Evolutionary conservation across 2,329 filamentous ascomycete species (phyloP).

Genomic region (Hypomyces rosellus): DNA sequence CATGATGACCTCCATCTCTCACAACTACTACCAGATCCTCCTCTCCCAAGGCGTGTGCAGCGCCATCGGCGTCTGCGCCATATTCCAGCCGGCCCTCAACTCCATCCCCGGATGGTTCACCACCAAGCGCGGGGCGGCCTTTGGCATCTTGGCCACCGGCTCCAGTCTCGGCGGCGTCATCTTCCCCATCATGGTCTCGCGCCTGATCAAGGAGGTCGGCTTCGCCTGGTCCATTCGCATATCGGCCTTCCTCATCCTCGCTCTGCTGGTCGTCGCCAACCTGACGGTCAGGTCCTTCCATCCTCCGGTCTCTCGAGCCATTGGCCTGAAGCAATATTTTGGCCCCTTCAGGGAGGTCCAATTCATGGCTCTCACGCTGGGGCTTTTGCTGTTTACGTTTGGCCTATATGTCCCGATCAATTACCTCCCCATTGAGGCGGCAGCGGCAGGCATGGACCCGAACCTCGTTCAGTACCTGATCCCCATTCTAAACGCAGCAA

Average conservation of each 20-base stretch:
- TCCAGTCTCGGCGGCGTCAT: slow-evolving; percentile 34
- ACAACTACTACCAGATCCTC: slow-evolving; percentile 35
- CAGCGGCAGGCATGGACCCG: slow-evolving; percentile 14
- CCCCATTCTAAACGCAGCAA: slow-evolving; percentile 20
- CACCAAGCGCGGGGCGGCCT: slow-evolving; percentile 28
- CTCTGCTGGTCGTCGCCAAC: slow-evolving; percentile 27
- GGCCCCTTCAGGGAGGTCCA: slow-evolving; percentile 25
- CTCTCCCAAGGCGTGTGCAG: slow-evolving; percentile 33
- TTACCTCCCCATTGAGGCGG: slow-evolving; percentile 20
- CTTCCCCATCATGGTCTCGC: slow-evolving; percentile 34
- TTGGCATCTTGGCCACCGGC: slow-evolving; percentile 29
- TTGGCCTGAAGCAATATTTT: slow-evolving; percentile 24
- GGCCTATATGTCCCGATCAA: slow-evolving; percentile 29
- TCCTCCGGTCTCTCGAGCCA: slow-evolving; percentile 19
- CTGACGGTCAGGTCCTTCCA: slow-evolving; percentile 26
- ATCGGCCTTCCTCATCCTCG: slow-evolving; percentile 31
- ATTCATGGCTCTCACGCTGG: slow-evolving; percentile 21
- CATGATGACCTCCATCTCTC: slow-evolving; percentile 55
- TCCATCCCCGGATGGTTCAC: slow-evolving; percentile 29
- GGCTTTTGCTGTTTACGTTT: slow-evolving; percentile 25
- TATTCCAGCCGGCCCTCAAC: slow-evolving; percentile 28
- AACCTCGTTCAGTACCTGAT: slow-evolving; percentile 18
- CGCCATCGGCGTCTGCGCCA: slow-evolving; percentile 29
- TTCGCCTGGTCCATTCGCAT: slow-evolving; percentile 36
- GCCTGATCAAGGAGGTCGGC: slow-evolving; percentile 28